Evolutionary conservation across 108 stramenopile species (phyloP), one percentile per base, ranked within the genome.

Genomic region (Nannochloropsis gaditana): DNA sequence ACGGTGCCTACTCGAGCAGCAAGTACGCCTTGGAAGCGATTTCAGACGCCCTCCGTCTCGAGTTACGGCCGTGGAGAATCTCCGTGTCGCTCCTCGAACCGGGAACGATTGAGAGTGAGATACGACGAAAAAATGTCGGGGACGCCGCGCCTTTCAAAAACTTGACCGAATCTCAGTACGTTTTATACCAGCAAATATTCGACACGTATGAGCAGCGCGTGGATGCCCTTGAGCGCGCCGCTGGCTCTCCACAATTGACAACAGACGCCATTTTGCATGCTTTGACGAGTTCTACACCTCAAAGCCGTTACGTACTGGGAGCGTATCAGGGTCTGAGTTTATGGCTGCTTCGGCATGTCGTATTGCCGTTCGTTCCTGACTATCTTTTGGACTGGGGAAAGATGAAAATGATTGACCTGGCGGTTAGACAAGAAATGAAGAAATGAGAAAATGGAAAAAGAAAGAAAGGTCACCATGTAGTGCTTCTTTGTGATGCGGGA

Each of bases 51-150:
- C 3, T 73, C 59, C 59, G 59, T 8, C n/a, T 73, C 19, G 59
- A 73, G n/a, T 73, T 73, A 6, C 59, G 59, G 59, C 59, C 59
- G 59, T 73, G 59, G 59, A 73, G n/a, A n/a, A 73, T 73, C 59
- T 73, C 59, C 15, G 59, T 73, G 3, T 73, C 59, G 0, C n/a
- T 73, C 19, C 59, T 73, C 59, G 59, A 73, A n/a, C 59, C 59
- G 59, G 59, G 59, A 6, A 73, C 59, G 19, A n/a, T 73, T 4
- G 59, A 73, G 59, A 73, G 59, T n/a, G 59, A 73, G 6, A 73
- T 73, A n/a, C 59, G 59, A 1, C 59, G 59, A n/a, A 73, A 73
- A n/a, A 73, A 73, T 73, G 4, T 73, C 19, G 59, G 59, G 6
- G 59, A 73, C n/a, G 59, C 19, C n/a, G 5, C n/a, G 5, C 59